Base-by-base conservation (phyloP, 768 basidiomycete species). In the Agaricus sinodeliciosus region DNA sequence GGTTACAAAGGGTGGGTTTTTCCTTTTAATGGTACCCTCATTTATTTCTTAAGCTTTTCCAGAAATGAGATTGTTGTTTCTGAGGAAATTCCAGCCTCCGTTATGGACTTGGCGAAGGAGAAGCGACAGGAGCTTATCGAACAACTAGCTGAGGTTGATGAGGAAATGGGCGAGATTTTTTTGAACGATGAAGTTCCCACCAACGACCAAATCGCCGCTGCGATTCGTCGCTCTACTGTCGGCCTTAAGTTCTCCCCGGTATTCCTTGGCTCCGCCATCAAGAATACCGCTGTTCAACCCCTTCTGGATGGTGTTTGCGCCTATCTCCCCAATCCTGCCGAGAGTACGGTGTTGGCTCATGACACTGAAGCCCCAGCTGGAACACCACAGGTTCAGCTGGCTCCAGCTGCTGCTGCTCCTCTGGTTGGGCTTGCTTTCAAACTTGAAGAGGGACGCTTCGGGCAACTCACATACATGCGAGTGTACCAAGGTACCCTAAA, bases 351-450 rank as follows among this genome's bases (percentile, higher is more conserved):
- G 13, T 75, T 84, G 22, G 95, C 95, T 1, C 83, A 93, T 59
- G 94, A 96, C 57, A 86, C 86, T 0, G 77, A 75, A n/a, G 74
- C 80, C 1, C 82, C 88, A 0, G 63, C 76, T 0, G 71, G 73
- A 4, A 34, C 89, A 0, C 83, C 90, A 6, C 80, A 79, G 15
- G 82, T 96, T 6, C 77, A 84, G 0, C 79, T 98, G 15, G 74
- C 77, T 8, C 93, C 94, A 27, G 94, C 94, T 7, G 82, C 90
- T 0, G 78, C 82, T 26, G 90, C 90, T 0, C 91, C 94, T 3
- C 76, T 98, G 26, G 88, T 99, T 55, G 94, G 90, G 7, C 73
- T 99, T 46, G 96, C 96, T 11, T 99, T 99, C 80, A 99, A 99
- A 73, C 75, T 99, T 42, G 96, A 99, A 68, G 96, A 99, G 72